Conservation (phyloP, 2,329 filamentous ascomycete species). For the Cordyceps javanica region DNA sequence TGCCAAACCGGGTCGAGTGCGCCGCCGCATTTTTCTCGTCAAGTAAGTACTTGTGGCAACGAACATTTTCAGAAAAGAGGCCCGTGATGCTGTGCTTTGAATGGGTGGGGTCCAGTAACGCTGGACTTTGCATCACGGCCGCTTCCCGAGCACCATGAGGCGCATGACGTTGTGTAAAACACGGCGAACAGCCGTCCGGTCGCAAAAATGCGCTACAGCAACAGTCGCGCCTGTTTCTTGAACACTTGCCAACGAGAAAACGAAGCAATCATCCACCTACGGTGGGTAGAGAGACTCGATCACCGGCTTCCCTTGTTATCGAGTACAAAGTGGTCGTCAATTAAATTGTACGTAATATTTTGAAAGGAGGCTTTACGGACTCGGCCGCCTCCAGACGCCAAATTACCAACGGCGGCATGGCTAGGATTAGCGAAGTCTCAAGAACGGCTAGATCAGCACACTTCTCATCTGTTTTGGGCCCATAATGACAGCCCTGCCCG, state of each 20-base stretch:
- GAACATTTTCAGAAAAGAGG: background rate
- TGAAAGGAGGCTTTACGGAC: background rate
- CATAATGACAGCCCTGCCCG: background rate
- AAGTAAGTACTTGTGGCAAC: background rate
- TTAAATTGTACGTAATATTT: background rate
- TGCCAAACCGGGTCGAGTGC: background rate
- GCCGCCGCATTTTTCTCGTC: background rate
- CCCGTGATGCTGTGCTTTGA: background rate
- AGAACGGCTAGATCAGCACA: constrained; percentile 1
- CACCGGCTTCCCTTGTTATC: background rate
- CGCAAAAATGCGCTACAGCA: background rate
- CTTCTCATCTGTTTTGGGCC: background rate
- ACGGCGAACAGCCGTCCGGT: background rate
- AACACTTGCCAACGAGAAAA: background rate
- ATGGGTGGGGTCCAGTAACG: background rate
- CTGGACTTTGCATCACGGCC: background rate
- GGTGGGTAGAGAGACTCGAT: background rate
- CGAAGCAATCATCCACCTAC: background rate
- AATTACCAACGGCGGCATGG: background rate
- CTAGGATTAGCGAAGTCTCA: background rate
- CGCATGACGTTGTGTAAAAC: background rate
- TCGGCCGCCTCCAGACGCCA: background rate
- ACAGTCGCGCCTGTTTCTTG: background rate
- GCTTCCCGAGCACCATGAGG: background rate
- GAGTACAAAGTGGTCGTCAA: background rate